These are phyloP conservation scores for Eucalyptus victrix DNA, from an alignment of 345 rosid genomes.

Conservation along the genomic window DNA sequence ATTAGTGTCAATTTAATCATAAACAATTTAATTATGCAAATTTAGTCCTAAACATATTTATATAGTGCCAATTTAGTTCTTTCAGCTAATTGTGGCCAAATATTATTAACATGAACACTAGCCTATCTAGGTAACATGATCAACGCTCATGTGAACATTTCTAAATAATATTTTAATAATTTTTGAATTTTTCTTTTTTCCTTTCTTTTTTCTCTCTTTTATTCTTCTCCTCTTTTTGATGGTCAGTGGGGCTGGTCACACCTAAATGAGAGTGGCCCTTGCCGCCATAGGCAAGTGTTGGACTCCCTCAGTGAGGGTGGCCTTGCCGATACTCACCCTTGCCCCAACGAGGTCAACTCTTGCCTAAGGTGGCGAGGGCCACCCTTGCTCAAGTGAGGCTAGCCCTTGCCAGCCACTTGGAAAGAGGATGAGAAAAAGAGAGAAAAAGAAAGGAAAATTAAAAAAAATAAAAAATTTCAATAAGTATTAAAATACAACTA, in stretches of 20 bases:
- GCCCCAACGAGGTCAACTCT: no score
- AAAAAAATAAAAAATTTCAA: no score
- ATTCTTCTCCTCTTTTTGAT: neutral
- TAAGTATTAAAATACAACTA: no score
- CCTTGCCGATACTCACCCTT: neutral
- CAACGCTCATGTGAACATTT: no score
- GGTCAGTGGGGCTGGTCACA: neutral
- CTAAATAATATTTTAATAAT: no score
- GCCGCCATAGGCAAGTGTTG: neutral
- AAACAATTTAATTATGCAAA: no score
- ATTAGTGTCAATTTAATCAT: neutral
- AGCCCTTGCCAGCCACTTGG: neutral
- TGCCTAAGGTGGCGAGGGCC: neutral
- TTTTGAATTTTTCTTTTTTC: no score
- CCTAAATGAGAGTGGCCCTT: neutral
- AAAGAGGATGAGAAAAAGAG: neutral
- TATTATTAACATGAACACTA: neutral
- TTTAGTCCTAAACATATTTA: neutral
- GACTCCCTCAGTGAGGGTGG: neutral
- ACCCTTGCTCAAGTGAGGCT: neutral
- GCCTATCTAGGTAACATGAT: neutral
- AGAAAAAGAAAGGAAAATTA: neutral
- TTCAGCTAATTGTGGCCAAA: no score
- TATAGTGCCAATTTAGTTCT: neutral
- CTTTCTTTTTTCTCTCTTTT: neutral